phyloP scores from a whole-genome alignment of 2,329 filamentous ascomycete species.

The Tolypocladium ophioglossoides region DNA sequence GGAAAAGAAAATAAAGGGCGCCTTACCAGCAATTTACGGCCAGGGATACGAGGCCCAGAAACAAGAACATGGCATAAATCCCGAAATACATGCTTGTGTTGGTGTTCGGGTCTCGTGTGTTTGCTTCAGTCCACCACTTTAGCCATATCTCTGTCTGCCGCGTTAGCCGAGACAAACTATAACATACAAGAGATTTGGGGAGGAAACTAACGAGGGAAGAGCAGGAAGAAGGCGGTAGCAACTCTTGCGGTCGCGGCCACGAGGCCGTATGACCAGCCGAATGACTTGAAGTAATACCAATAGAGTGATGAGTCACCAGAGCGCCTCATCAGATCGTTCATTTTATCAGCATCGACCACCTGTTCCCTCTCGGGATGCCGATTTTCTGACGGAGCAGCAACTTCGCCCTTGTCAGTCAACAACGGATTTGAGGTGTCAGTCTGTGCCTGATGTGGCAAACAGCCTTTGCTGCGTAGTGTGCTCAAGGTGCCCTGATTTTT shows the following conservation, averaged over 20 bases:
- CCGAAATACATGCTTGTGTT: background rate
- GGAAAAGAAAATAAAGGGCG: background rate
- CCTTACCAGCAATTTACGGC: background rate
- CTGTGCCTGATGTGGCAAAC: no score
- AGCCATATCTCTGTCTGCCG: background rate
- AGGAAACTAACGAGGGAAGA: background rate
- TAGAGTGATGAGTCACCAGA: background rate
- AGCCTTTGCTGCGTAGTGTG: background rate
- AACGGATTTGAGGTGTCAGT: no score
- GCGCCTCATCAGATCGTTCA: background rate
- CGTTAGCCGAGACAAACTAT: background rate
- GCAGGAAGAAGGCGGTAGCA: background rate
- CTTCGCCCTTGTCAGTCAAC: no score
- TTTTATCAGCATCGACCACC: background rate
- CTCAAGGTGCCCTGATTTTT: background rate
- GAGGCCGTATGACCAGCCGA: background rate
- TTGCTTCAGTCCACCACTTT: background rate
- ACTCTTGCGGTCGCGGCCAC: background rate
- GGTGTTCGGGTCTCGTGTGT: background rate
- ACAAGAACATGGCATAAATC: background rate
- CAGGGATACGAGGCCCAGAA: background rate
- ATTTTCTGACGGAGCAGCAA: no score
- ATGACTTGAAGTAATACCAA: background rate
- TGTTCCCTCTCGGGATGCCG: no score
- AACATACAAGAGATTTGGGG: background rate